phyloP scores from a whole-genome alignment of 805 yeast genomes.

The Candida easanensis region DNA sequence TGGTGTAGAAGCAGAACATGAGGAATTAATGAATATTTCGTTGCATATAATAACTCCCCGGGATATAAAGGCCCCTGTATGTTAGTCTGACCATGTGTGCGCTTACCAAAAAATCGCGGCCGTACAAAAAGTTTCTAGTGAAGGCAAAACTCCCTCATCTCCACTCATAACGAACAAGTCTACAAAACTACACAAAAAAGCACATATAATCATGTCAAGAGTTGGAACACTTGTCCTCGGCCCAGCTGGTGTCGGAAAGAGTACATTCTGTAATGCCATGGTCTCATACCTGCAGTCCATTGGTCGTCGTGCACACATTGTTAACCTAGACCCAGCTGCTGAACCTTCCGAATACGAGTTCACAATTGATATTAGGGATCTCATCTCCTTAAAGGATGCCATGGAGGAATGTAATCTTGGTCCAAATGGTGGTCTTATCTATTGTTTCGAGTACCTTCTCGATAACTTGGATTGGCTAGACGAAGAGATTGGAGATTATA shows the following conservation, averaged over 20 bases:
- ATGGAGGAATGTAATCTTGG: constrained; percentile 94
- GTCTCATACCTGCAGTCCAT: constrained; percentile 84
- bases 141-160: background rate
- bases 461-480: constrained; percentile 96
- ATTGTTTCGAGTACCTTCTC: constrained; percentile 88
- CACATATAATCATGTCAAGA: constrained; percentile 95
- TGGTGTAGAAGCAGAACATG: constrained; percentile 52
- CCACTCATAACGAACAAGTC: background rate
- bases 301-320: constrained; percentile 92
- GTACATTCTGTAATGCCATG: constrained; percentile 88
- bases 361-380: constrained; percentile 86
- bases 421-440: constrained; percentile 91
- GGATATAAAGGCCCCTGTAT: too few relatives aligned
- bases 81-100: too few relatives aligned
- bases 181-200: background rate
- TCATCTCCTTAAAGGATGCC: constrained; percentile 87
- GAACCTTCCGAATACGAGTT: constrained; percentile 90
- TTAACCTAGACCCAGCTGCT: constrained; percentile 96
- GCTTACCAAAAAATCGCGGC: too few relatives aligned
- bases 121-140: too few relatives aligned
- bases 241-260: constrained; percentile 96
- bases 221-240: constrained; percentile 93
- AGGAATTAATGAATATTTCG: too few relatives aligned
- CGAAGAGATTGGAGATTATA: constrained; percentile 93
- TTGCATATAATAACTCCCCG: too few relatives aligned